Conservation (phyloP, 495 filamentous ascomycete genomes). For the Xylaria longipes region DNA sequence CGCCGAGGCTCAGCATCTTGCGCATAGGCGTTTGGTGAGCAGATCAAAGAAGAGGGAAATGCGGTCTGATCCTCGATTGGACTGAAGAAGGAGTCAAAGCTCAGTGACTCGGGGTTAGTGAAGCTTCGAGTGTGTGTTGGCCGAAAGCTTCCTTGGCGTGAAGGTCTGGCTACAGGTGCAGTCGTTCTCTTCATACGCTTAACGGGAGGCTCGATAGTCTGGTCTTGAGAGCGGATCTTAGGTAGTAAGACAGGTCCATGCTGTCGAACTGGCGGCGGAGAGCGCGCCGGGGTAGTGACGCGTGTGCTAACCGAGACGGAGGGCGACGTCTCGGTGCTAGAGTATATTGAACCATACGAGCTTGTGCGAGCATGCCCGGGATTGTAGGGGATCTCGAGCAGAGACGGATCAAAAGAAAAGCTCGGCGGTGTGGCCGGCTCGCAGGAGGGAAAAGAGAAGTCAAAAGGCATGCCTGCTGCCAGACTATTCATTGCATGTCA, state of each 20-base stretch:
- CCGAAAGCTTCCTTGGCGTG: constrained; percentile 46
- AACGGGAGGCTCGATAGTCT: constrained; percentile 61
- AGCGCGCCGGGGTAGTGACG: constrained; percentile 70
- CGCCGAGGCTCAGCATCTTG: constrained; percentile 60
- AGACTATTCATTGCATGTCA: constrained; percentile 47
- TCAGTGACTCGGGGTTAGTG: constrained; percentile 67
- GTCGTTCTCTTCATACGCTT: constrained; percentile 51
- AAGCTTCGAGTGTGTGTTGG: constrained; percentile 67
- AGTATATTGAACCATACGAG: constrained; percentile 61
- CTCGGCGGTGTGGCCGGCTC: constrained; percentile 55
- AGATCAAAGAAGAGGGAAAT: constrained; percentile 55
- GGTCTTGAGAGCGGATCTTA: constrained; percentile 86
- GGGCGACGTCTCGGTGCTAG: constrained; percentile 75
- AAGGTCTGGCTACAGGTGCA: constrained; percentile 33
- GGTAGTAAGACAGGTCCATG: constrained; percentile 84
- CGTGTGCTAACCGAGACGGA: constrained; percentile 72
- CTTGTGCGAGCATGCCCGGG: constrained; percentile 56
- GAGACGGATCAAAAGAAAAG: constrained; percentile 62
- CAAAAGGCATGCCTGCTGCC: constrained; percentile 58
- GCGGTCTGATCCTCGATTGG: constrained; percentile 43
- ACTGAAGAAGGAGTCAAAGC: constrained; percentile 52
- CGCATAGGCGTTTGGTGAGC: constrained; percentile 72
- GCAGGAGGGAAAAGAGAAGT: constrained; percentile 58
- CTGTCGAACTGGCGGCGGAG: constrained; percentile 74
- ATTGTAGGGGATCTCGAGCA: constrained; percentile 56